These are phyloP conservation scores for Cyberlindnera japonica DNA, from an alignment of 805 yeast genomes.

Conservation along the genomic window DNA sequence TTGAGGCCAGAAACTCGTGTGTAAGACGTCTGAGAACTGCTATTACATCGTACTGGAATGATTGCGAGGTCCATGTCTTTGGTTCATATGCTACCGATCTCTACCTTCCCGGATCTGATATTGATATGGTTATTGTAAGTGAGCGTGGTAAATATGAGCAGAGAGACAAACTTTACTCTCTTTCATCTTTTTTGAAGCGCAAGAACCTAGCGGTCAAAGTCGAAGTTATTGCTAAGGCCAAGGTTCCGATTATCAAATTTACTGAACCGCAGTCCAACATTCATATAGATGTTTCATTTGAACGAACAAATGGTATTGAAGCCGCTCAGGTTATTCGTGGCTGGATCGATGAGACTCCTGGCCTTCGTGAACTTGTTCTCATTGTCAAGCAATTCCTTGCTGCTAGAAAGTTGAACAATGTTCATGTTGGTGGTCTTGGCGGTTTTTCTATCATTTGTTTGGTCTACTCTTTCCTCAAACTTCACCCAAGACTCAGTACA, in stretches of 20 bases:
- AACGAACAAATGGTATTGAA: slow-evolving; percentile 72
- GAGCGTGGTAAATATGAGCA: slow-evolving; percentile 52
- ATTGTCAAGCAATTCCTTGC: slow-evolving; percentile 82
- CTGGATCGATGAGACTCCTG: slow-evolving; percentile 75
- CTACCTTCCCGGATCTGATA: slow-evolving; percentile 92
- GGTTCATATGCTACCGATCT: slow-evolving; percentile 94
- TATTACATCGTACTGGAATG: slow-evolving; percentile 63
- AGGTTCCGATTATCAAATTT: slow-evolving; percentile 92
- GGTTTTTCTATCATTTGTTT: slow-evolving; percentile 91
- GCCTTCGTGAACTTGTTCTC: slow-evolving; percentile 75
- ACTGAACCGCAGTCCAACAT: slow-evolving; percentile 67
- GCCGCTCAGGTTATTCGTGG: slow-evolving; percentile 75
- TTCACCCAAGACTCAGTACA: slow-evolving; percentile 76
- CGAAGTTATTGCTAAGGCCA: slow-evolving; percentile 84
- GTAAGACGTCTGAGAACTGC: slow-evolving; percentile 55
- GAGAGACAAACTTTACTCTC: slow-evolving; percentile 62
- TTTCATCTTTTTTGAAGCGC: slow-evolving; percentile 65
- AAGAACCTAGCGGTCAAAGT: slow-evolving; percentile 62
- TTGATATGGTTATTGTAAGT: slow-evolving; percentile 85
- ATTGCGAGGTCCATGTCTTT: slow-evolving; percentile 76
- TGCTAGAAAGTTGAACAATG: slow-evolving; percentile 75
- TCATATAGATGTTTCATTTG: slow-evolving; percentile 88
- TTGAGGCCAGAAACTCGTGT: slow-evolving; percentile 59
- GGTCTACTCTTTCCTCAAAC: slow-evolving; percentile 68
- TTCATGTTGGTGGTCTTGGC: slow-evolving; percentile 91